Evolutionary conservation across 1,284 basidiomycete species (phyloP).

Genomic region (Papiliotrema nemorosa): DNA sequence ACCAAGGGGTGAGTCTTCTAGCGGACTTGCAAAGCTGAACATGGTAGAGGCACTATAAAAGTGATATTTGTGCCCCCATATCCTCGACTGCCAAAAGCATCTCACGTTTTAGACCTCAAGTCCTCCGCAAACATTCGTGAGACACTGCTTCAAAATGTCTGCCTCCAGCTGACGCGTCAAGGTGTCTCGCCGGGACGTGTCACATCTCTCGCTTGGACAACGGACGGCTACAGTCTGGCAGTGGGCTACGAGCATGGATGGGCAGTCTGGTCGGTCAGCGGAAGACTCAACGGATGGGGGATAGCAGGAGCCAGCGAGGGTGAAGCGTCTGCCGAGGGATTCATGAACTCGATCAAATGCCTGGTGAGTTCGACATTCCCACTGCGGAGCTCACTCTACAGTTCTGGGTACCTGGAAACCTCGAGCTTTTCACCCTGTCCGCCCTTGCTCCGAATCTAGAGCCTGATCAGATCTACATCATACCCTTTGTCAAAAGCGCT

Average conservation of each 20-base stretch:
- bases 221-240: slow-evolving; percentile 95
- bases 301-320: slow-evolving; percentile 53
- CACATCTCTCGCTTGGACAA: slow-evolving; percentile 77
- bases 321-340: slow-evolving; percentile 60
- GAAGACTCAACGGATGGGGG: slow-evolving; percentile 63
- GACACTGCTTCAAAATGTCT: slow-evolving; percentile 1
- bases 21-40: not conserved
- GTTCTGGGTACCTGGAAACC: slow-evolving; percentile 90
- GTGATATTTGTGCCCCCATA: slow-evolving; percentile 52
- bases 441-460: slow-evolving; percentile 24
- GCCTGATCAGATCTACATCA: slow-evolving; percentile 69
- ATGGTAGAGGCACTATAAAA: slow-evolving; percentile 56
- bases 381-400: slow-evolving; percentile 36
- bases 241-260: slow-evolving; percentile 88
- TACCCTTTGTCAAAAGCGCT: slow-evolving; percentile 94
- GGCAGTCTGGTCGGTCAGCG: slow-evolving; percentile 87
- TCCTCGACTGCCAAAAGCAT: slow-evolving; percentile 21
- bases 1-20: slow-evolving; percentile 58
- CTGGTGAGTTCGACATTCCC: slow-evolving; percentile 33
- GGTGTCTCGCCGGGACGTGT: slow-evolving; percentile 63
- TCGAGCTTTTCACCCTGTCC: slow-evolving; percentile 69
- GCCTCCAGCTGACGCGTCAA: slow-evolving; percentile 24
- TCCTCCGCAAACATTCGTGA: slow-evolving; percentile 40
- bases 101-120: slow-evolving; percentile 31
- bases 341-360: slow-evolving; percentile 66